Evolutionary conservation across 768 basidiomycete species (phyloP).

Genomic region (Amanita thiersii): DNA sequence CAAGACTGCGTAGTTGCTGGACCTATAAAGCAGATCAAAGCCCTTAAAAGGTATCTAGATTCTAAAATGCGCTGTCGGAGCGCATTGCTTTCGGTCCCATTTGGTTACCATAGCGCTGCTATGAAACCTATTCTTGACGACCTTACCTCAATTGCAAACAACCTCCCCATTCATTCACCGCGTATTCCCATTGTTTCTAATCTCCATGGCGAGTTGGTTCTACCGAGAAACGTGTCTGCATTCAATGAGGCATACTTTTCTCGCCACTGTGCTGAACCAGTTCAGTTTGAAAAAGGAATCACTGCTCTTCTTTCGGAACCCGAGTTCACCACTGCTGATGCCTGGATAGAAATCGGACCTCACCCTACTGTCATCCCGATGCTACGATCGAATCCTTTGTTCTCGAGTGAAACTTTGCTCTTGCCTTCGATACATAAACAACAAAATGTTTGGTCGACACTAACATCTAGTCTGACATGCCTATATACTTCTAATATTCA

Average conservation of each 20-base stretch:
- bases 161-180: conserved; percentile 34
- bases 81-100: conserved; percentile 42
- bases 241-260: conserved; percentile 48
- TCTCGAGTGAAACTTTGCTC: conserved; percentile 25
- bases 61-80: conserved; percentile 25
- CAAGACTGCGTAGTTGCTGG: conserved; percentile 56
- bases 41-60: conserved; percentile 35
- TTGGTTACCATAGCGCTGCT: conserved; percentile 59
- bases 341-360: conserved; percentile 65
- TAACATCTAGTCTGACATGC: conserved; percentile 36
- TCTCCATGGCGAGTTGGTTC: conserved; percentile 43
- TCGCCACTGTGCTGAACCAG: conserved; percentile 51
- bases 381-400: conserved; percentile 32
- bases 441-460: conserved; percentile 32
- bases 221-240: conserved; percentile 38
- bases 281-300: conserved; percentile 45
- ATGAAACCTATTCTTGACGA: conserved; percentile 52
- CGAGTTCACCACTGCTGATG: conserved; percentile 22
- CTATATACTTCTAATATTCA: conserved; percentile 34
- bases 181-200: conserved; percentile 57
- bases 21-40: conserved; percentile 30
- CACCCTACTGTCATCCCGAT: conserved; percentile 51
- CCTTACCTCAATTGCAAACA: conserved; percentile 30
- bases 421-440: conserved; percentile 44
- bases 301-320: conserved; percentile 24